These are phyloP conservation scores for Trifolium subterraneum DNA, from an alignment of 306 rosid species.

Conservation along the genomic window DNA sequence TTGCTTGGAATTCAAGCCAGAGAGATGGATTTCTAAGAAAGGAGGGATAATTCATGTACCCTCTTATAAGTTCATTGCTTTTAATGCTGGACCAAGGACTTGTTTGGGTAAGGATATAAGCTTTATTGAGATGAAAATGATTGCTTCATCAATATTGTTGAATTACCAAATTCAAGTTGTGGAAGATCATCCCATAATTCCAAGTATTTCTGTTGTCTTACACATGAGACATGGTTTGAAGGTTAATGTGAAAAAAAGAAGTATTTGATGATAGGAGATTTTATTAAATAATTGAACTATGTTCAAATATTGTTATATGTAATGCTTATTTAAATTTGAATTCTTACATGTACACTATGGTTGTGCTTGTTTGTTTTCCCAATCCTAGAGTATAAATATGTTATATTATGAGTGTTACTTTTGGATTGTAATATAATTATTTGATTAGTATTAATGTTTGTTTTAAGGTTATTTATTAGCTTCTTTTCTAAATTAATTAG, in stretches of 20 bases:
- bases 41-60: not conserved
- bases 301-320: not conserved
- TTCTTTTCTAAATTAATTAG: no score
- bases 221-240: constrained; percentile 26
- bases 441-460: no score
- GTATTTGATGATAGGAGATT: not conserved
- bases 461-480: no score
- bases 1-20: constrained; percentile 28
- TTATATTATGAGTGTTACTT: no score
- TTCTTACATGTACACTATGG: no score
- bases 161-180: constrained; percentile 21
- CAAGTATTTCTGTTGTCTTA: not conserved
- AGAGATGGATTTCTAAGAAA: constrained; percentile 37
- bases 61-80: constrained; percentile 39
- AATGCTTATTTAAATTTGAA: not conserved
- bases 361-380: no score
- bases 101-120: constrained; percentile 28
- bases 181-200: constrained; percentile 13
- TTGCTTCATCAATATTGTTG: not conserved
- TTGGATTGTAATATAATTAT: no score
- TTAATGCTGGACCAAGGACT: constrained; percentile 26
- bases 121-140: constrained; percentile 14
- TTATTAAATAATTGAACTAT: not conserved
- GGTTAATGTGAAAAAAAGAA: constrained; percentile 12
- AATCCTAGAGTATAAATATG: no score